Conservation (phyloP, 306 rosid genomes). For the Canavalia gladiata region DNA sequence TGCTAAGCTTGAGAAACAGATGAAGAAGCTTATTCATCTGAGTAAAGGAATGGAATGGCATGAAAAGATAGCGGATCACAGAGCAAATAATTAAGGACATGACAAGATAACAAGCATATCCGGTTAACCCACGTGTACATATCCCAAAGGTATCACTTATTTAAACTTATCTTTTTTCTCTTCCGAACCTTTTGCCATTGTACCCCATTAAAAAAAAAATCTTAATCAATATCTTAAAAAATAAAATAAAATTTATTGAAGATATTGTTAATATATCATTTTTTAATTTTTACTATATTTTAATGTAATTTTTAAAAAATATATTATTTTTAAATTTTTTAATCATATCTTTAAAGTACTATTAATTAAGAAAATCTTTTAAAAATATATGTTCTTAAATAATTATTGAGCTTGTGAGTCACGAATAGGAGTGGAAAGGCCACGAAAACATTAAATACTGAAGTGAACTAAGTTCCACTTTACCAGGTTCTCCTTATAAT, state of each 20-base stretch:
- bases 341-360: too few species aligned
- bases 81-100: conserved; percentile 13
- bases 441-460: not conserved
- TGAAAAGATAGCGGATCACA: not conserved
- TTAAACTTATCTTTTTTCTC: conserved; percentile 47
- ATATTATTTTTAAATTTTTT: too few species aligned
- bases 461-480: conserved; percentile 2
- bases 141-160: conserved; percentile 19
- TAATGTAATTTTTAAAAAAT: too few species aligned
- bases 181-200: not conserved
- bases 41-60: not conserved
- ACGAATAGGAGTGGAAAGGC: not conserved
- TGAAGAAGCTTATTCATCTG: not conserved
- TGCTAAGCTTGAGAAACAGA: not conserved
- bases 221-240: too few species aligned
- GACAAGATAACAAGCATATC: conserved; percentile 36
- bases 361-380: too few species aligned
- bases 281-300: too few species aligned
- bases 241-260: too few species aligned
- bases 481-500: not conserved
- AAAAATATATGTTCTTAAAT: conserved; percentile 7
- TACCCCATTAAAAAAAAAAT: not conserved
- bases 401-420: conserved; percentile 45
- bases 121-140: conserved; percentile 35
- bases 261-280: too few species aligned